Conservation (phyloP, 2,329 filamentous ascomycete genomes). For the Gyromitra esculenta region DNA sequence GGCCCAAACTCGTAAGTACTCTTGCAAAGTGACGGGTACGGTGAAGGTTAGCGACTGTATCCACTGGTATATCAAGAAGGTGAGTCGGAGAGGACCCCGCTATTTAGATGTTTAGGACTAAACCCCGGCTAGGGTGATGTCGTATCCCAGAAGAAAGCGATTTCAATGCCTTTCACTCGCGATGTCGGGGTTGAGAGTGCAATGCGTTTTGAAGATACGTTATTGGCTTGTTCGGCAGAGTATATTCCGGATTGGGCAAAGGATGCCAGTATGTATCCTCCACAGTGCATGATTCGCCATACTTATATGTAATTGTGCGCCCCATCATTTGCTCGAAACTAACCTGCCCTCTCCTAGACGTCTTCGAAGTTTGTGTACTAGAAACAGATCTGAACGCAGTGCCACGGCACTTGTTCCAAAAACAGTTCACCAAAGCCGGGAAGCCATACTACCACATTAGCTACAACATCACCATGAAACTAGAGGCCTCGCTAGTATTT, state of each 20-base stretch:
- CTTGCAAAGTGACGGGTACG: not conserved
- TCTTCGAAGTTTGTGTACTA: conserved; percentile 30
- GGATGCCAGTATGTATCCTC: conserved; percentile 26
- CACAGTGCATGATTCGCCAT: no score
- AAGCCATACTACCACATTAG: conserved; percentile 14
- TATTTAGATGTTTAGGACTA: not conserved
- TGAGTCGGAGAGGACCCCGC: not conserved
- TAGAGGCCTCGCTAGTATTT: conserved; percentile 33
- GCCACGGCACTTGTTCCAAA: conserved; percentile 22
- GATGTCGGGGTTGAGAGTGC: conserved; percentile 1
- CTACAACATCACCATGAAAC: conserved; percentile 36
- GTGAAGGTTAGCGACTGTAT: conserved; percentile 25
- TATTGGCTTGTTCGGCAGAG: conserved; percentile 12
- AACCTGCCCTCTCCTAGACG: conserved; percentile 1
- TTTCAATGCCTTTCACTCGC: conserved; percentile 19
- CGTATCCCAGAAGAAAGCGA: conserved; percentile 22
- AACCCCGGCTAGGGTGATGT: conserved; percentile 15
- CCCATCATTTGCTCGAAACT: not conserved
- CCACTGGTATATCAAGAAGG: conserved; percentile 41
- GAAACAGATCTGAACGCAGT: conserved; percentile 32
- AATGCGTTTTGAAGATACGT: conserved; percentile 17
- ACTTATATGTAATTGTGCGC: no score
- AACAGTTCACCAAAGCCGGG: conserved; percentile 10
- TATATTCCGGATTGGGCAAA: conserved; percentile 12
- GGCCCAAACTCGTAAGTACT: not conserved